Conservation (phyloP, 1,284 basidiomycete genomes). For the Ganoderma resinaceum region DNA sequence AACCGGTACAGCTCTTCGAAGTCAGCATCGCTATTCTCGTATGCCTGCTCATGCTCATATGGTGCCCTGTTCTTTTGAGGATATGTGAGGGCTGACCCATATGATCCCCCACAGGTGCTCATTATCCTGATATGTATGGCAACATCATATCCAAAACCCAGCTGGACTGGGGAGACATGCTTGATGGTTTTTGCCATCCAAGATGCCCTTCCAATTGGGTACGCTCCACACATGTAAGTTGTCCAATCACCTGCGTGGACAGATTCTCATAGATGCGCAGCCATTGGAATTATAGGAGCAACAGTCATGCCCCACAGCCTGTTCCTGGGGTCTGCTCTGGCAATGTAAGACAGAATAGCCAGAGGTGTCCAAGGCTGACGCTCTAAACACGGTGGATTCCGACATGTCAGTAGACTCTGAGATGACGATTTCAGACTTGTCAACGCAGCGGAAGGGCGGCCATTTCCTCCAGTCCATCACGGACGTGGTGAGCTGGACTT, state of each 20-base stretch:
- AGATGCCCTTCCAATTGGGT: constrained; percentile 63
- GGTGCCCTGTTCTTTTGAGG: neutral
- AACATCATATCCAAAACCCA: constrained; percentile 75
- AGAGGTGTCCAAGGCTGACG: constrained; percentile 5
- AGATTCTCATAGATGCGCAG: constrained; percentile 44
- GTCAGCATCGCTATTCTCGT: constrained; percentile 68
- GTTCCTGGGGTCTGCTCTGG: constrained; percentile 87
- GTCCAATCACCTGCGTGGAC: neutral
- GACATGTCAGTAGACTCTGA: constrained; percentile 22
- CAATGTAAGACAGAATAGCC: constrained; percentile 76
- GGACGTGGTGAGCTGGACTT: constrained; percentile 20
- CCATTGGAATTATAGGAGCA: constrained; percentile 84
- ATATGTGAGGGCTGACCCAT: neutral
- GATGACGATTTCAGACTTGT: constrained; percentile 7
- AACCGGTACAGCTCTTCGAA: constrained; percentile 79
- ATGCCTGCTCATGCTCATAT: constrained; percentile 27
- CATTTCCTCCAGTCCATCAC: constrained; percentile 8
- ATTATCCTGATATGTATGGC: constrained; percentile 85
- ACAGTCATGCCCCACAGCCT: constrained; percentile 93
- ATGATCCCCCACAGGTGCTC: constrained; percentile 63
- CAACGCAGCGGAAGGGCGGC: neutral
- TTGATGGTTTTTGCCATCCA: constrained; percentile 86
- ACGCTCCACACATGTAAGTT: constrained; percentile 81
- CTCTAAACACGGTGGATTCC: constrained; percentile 18
- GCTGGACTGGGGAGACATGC: constrained; percentile 81